Percentiles rank a stretch among this genome's conserved stretches.
Evolutionary conservation across 2,329 filamentous ascomycete genomes (phyloP).

Genomic region (Chaetomium sp.): DNA sequence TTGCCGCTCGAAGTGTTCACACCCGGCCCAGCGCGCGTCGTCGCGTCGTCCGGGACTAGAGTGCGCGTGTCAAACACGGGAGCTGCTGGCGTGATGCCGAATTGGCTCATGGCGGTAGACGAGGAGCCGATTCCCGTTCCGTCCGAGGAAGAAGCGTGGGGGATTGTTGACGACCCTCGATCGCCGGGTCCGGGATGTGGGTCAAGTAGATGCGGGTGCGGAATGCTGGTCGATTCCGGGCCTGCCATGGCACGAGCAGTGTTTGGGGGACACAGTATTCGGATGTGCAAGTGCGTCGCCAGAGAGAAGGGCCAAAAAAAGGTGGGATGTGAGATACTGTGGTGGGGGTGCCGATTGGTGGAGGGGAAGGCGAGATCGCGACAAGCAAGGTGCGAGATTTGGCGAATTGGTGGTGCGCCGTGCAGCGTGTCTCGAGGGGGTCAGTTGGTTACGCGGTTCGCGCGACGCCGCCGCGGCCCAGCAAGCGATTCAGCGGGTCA

Average conservation of each 20-base stretch:
- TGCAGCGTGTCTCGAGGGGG: neutral
- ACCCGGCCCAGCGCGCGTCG: slow-evolving; percentile 13
- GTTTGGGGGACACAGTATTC: neutral
- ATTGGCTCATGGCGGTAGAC: slow-evolving; percentile 20
- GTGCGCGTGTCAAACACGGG: slow-evolving; percentile 10
- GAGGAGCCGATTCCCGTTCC: slow-evolving; percentile 8
- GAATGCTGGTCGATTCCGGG: slow-evolving; percentile 19
- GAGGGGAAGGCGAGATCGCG: neutral
- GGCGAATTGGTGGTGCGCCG: slow-evolving; percentile 11
- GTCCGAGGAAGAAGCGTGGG: slow-evolving; percentile 12
- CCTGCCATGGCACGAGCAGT: slow-evolving; percentile 18
- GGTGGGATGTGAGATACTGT: neutral
- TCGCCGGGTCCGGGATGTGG: slow-evolving; percentile 15
- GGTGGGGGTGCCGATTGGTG: slow-evolving; percentile 10
- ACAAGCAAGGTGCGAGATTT: slow-evolving; percentile 18
- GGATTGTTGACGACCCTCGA: slow-evolving; percentile 15
- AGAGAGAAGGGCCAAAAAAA: neutral
- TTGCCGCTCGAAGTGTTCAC: slow-evolving; percentile 11
- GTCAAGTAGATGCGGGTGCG: slow-evolving; percentile 17
- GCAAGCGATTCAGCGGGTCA: neutral
- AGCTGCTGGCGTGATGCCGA: slow-evolving; percentile 16
- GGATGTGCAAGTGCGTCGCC: slow-evolving; percentile 1
- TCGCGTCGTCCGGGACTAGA: slow-evolving; percentile 21
- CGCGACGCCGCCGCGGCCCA: slow-evolving; percentile 24
- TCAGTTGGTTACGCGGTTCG: slow-evolving; percentile 24